Base-by-base conservation (phyloP, 352 stramenopile genomes). In the Globisporangium okanoganense region DNA sequence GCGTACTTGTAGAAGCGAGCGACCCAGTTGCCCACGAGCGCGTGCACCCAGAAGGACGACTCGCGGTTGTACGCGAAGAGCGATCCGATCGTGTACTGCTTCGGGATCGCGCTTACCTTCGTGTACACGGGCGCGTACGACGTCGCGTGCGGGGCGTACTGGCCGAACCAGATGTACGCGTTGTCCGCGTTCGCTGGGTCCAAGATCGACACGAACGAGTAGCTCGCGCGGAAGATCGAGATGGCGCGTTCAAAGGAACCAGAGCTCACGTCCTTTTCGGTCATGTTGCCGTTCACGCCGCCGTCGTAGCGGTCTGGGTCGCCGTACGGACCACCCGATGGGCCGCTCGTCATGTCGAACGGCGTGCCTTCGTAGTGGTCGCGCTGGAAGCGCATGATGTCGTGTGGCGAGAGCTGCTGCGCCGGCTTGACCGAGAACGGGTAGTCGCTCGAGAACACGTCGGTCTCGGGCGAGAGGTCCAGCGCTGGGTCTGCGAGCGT, bases 331-430 rank as follows among this genome's bases (percentile, higher is more conserved):
- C 95, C 95, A 29, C 73, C 82, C 31, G 79, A 71, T 0, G 79
- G 71, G 0, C 89, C 87, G 56, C 78, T 74, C 0, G 82, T 96
- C 76, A 97, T 92, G 58, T 97, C 86, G 66, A 94, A 99, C 29
- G 71, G 43, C 10, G 93, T 98, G 35, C 90, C 90, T 71, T 98
- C 87, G 62, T 98, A 98, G 70, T 97, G 93, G 68, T 98, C 88
- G 3, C 94, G 80, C 62, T 97, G 87, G 55, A 97, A 94, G 27
- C 78, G 69, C 79, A 98, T 96, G 36, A 98, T 78, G 68, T 98
- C 93, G 36, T 84, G 69, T 24, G 85, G 72, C 5, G 77, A 86
- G 18, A 98, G 58, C 29, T 56, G 62, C 6, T 65, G 58, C 5
- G 78, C 56, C 0, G 79, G 60, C 56, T 88, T 74, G 18, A 97